A percentile compares a stretch with the other conserved stretches of the same genome.
Evolutionary conservation across 2,329 filamentous ascomycete genomes (phyloP).

Genomic region (Mariannaea sp.): DNA sequence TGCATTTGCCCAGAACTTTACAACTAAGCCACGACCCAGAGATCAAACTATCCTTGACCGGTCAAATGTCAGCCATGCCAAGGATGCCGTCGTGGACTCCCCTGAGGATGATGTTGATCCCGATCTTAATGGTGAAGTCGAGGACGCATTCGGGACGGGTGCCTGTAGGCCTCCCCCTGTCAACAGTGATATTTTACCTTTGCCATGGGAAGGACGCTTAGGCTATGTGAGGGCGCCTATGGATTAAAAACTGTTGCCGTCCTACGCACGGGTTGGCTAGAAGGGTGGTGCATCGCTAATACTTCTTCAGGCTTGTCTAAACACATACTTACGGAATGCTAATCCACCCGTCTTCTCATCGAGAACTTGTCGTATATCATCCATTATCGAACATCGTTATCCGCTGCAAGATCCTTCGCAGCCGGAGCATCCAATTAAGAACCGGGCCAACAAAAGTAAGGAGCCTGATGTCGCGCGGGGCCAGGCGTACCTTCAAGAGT

Average conservation of each 20-base stretch:
- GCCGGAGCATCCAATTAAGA: slow-evolving; percentile 82
- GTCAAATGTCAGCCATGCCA: slow-evolving; percentile 30
- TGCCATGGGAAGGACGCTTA: slow-evolving; percentile 88
- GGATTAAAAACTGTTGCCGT: slow-evolving; percentile 11
- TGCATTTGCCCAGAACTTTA: slow-evolving; percentile 11
- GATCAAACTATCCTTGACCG: slow-evolving; percentile 31
- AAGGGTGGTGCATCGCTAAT: slow-evolving; percentile 6
- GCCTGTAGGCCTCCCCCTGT: slow-evolving; percentile 70
- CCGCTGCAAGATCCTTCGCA: slow-evolving; percentile 75
- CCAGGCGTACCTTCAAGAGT: slow-evolving; percentile 71
- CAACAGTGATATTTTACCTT: slow-evolving; percentile 79
- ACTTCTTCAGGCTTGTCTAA: slow-evolving; percentile 72
- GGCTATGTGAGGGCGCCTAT: slow-evolving; percentile 71
- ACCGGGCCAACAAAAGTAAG: slow-evolving; percentile 77
- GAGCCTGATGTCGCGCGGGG: slow-evolving; percentile 70
- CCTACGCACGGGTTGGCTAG: background rate
- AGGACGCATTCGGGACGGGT: slow-evolving; percentile 42
- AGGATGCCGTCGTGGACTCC: background rate
- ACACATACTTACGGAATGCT: slow-evolving; percentile 84
- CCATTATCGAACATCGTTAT: slow-evolving; percentile 86
- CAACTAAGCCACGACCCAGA: slow-evolving; percentile 10
- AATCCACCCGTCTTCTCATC: slow-evolving; percentile 89
- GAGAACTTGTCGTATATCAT: slow-evolving; percentile 86
- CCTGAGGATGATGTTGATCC: too few species aligned
- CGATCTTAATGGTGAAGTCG: slow-evolving; percentile 29